Conservation (phyloP, 768 basidiomycete species). For the Pisolithus albus region DNA sequence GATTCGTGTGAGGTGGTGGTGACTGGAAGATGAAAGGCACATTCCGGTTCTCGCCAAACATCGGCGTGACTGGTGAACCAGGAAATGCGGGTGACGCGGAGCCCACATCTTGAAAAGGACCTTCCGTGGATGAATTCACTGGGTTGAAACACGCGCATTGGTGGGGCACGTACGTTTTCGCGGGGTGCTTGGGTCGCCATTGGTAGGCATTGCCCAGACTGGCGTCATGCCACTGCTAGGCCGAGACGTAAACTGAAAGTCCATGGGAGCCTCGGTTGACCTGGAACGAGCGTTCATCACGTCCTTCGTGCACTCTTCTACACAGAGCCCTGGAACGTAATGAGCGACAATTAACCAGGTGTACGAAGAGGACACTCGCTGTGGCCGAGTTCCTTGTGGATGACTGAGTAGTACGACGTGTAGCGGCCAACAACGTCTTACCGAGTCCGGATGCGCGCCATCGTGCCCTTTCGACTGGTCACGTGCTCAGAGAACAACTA, state of each 20-base stretch:
- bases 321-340: not conserved
- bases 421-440: constrained; percentile 4
- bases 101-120: constrained; percentile 39
- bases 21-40: constrained; percentile 70
- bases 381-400: too few relatives aligned
- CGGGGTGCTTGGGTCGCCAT: constrained; percentile 46
- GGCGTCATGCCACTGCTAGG: constrained; percentile 45
- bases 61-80: constrained; percentile 34
- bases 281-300: constrained; percentile 30
- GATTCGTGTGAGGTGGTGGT: constrained; percentile 36
- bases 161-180: constrained; percentile 54
- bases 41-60: constrained; percentile 59
- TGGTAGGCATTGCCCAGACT: constrained; percentile 43
- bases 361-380: not conserved
- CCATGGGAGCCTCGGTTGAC: constrained; percentile 82
- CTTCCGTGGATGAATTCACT: constrained; percentile 30
- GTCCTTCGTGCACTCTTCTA: not conserved
- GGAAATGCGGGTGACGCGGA: constrained; percentile 30
- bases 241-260: constrained; percentile 78
- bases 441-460: constrained; percentile 7
- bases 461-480: constrained; percentile 8
- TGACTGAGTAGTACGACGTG: too few relatives aligned
- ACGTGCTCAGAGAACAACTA: constrained; percentile 18
- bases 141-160: constrained; percentile 4
- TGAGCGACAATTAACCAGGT: not conserved